Conservation (phyloP, 805 yeast genomes). For the Teunomyces kruisii region DNA sequence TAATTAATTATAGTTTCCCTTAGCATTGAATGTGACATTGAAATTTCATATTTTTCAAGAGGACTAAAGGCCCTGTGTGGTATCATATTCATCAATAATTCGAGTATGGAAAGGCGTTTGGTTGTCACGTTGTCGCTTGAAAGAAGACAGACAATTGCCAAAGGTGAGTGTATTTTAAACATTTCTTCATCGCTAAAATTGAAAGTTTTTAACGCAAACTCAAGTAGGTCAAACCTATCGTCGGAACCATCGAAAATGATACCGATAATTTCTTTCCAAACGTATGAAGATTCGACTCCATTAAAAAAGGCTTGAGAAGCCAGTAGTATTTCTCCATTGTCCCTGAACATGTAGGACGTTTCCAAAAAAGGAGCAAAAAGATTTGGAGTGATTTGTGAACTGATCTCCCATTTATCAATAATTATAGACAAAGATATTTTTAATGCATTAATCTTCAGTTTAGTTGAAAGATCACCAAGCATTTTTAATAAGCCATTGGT, state of each 20-base stretch:
- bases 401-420: conserved; percentile 95
- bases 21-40: background rate
- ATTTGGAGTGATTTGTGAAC: conserved; percentile 67
- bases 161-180: conserved; percentile 72
- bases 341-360: conserved; percentile 36
- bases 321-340: conserved; percentile 46
- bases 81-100: conserved; percentile 48
- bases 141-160: conserved; percentile 54
- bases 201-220: conserved; percentile 62
- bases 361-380: conserved; percentile 65
- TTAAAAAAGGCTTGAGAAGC: conserved; percentile 76
- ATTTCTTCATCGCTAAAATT: conserved; percentile 86
- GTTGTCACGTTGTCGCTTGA: conserved; percentile 15
- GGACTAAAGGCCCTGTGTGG: conserved; percentile 59
- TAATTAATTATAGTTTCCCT: background rate
- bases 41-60: background rate
- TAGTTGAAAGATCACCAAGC: conserved; percentile 31
- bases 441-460: conserved; percentile 50
- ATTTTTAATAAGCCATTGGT: conserved; percentile 52
- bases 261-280: conserved; percentile 63
- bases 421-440: conserved; percentile 64
- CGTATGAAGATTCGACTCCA: conserved; percentile 74
- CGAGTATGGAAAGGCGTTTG: conserved; percentile 42
- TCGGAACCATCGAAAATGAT: conserved; percentile 34
- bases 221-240: conserved; percentile 46